Evolutionary conservation across 208 protist genomes (phyloP), one percentile per base, ranked within the genome.

Genomic region (Trypanosoma scelopori): DNA sequence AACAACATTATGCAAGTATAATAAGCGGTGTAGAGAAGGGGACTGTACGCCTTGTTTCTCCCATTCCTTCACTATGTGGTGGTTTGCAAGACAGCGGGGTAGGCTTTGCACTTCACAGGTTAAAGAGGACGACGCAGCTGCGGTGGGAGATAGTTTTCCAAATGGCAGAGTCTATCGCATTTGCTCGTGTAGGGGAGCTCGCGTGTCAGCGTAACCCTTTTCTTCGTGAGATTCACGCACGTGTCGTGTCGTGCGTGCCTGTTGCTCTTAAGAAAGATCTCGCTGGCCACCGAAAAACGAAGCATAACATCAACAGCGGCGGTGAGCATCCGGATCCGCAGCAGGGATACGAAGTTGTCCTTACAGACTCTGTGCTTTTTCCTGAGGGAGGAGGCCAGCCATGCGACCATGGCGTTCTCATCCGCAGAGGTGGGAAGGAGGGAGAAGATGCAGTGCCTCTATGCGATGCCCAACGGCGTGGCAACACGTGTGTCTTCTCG

Each of bases 351-450:
- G 78, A 92, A 13, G 67, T 96, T 1, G 60, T 93, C 13, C 65
- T 87, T 22, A 81, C 59, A 16, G 87, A 96, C 74, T 94, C 88
- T 0, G 82, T 94, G 1, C 65, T 97, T 13, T 97, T 97, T 51
- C 91, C 91, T 18, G 87, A 97, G 42, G 92, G 89, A 22, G 92
- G 92, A 42, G 92, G 92, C 15, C 92, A 97, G 72, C 89, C 89
- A 9, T 93, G 81, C 70, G 92, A 97, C 69, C 55, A 84, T 45
- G 92, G 92, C 37, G 79, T 59, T 18, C 74, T 57, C 27, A 46
- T 73, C n/a, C 12, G 49, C 7, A 32, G 55, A 43, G 49, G n/a
- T 11, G 41, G 35, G 15, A 60, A 39, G 18, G 47, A 69, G 9
- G 47, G 5, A 16, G 20, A 48, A 16, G 20, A 48, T 15, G 52